These are phyloP conservation scores for Lactifluus rugatus DNA, from an alignment of 768 basidiomycete genomes.

Conservation along the genomic window DNA sequence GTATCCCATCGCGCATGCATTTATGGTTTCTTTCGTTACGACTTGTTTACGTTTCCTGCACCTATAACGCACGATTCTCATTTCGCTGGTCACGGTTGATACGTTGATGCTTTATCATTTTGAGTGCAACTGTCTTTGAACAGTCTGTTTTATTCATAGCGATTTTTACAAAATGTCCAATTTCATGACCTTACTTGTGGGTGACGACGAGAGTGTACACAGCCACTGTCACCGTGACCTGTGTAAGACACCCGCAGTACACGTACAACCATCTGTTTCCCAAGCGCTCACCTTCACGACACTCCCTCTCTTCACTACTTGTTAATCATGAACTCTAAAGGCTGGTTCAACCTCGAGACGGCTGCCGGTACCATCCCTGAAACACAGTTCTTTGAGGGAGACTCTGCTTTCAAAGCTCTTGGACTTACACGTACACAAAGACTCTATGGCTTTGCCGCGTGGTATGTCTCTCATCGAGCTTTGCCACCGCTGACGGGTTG, in stretches of 20 bases:
- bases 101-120: conserved; percentile 11
- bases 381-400: conserved; percentile 78
- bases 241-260: no score
- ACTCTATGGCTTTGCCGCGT: conserved; percentile 78
- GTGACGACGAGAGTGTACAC: no score
- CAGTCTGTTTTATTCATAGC: not conserved
- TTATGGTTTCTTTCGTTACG: conserved; percentile 6
- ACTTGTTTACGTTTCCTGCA: conserved; percentile 4
- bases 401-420: conserved; percentile 76
- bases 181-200: not conserved
- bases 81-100: conserved; percentile 18
- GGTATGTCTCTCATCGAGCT: conserved; percentile 39
- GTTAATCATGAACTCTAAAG: conserved; percentile 47
- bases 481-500: not conserved
- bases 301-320: not conserved
- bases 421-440: conserved; percentile 71
- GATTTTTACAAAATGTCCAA: not conserved
- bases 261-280: not conserved
- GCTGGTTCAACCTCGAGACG: conserved; percentile 81
- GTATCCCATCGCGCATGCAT: not conserved
- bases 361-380: conserved; percentile 57
- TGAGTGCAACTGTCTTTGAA: not conserved
- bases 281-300: not conserved
- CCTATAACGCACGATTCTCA: conserved; percentile 1
- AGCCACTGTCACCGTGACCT: not conserved